phyloP scores from a whole-genome alignment of 1,284 basidiomycete genomes.

The Laetiporus sulphureus region DNA sequence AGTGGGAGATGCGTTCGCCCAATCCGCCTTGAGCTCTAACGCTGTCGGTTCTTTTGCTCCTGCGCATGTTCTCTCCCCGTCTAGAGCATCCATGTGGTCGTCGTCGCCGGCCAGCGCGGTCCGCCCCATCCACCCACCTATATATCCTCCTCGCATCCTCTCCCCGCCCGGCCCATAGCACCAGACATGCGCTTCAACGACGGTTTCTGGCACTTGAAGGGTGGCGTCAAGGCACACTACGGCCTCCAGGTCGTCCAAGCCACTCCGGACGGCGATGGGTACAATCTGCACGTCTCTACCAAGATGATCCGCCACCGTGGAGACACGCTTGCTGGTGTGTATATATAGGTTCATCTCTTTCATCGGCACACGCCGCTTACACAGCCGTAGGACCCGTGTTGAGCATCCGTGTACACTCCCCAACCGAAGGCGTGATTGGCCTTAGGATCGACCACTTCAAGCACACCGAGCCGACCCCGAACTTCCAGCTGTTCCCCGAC shows the following conservation, averaged over 20 bases:
- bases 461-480: constrained; percentile 34
- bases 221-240: constrained; percentile 55
- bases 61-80: not conserved
- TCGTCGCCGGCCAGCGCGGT: constrained; percentile 5
- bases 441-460: constrained; percentile 60
- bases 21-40: no score
- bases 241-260: constrained; percentile 48
- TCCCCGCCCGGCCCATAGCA: not conserved
- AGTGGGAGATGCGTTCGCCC: no score
- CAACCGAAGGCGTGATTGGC: constrained; percentile 60
- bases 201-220: constrained; percentile 64
- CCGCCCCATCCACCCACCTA: not conserved
- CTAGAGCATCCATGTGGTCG: constrained; percentile 4
- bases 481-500: constrained; percentile 62
- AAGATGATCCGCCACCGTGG: constrained; percentile 61
- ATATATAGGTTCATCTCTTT: not conserved
- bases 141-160: not conserved
- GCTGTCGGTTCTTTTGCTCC: no score
- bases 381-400: constrained; percentile 45
- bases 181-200: constrained; percentile 37
- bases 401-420: constrained; percentile 55
- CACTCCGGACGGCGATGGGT: constrained; percentile 36
- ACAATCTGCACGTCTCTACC: constrained; percentile 57
- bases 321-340: constrained; percentile 58
- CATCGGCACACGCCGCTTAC: constrained; percentile 10